Evolutionary conservation across 164 flowering plant genomes (phyloP), one percentile per base, ranked within the genome.

Genomic region (Platanus orientalis): DNA sequence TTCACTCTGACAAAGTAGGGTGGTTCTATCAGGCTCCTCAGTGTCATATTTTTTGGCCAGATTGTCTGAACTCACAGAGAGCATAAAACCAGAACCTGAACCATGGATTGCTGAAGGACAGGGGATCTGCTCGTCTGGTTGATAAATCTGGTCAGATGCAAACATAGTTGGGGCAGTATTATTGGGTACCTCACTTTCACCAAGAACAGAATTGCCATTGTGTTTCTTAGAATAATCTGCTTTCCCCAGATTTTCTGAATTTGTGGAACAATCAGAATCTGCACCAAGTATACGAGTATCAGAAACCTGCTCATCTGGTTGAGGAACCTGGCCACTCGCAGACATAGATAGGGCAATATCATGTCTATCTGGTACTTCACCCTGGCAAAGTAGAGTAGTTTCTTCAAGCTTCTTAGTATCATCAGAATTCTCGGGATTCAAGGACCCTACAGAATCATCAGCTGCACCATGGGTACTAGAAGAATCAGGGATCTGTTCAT

Each of bases 211-310:
- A 36, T 36, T 36, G 42, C 42, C 4, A n/a, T n/a, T n/a, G 42
- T 36, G 10, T 36, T 36, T 36, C 10, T n/a, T n/a, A n/a, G 49
- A 48, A 65, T 56, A 67, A 58, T 61, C 59, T 39, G 51, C 60
- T 58, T 64, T 50, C 14, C 32, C 50, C n/a, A n/a, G n/a, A n/a
- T n/a, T n/a, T n/a, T n/a, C n/a, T n/a, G n/a, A n/a, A n/a, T n/a
- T n/a, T n/a, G n/a, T n/a, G n/a, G n/a, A n/a, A 12, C 17, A 25
- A 26, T 56, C 25, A 39, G 26, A 7, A 36, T 1, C 9, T 36
- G 42, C 7, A 13, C 13, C 9, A 30, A 24, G 1, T 16, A 30
- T 56, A 19, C 5, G 10, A 17, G 36, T 11, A 10, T 6, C 25
- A 16, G 19, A 17, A 5, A 28, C 47, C 56, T 21, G 49, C 9